Evolutionary conservation across 1,284 basidiomycete species (phyloP).

Genomic region (Irpex sp.): DNA sequence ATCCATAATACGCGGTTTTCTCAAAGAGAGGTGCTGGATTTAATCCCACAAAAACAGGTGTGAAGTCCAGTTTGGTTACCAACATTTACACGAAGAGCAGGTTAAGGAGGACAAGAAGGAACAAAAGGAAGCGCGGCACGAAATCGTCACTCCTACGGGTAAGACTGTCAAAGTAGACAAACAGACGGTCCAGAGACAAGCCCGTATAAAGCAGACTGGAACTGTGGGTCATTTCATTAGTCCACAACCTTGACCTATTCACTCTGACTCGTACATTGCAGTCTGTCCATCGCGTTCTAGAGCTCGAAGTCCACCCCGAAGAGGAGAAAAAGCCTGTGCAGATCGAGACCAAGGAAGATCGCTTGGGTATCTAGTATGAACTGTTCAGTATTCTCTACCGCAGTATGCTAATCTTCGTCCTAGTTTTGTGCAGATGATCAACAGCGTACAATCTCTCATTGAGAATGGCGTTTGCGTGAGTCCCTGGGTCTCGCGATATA

Average conservation of each 20-base stretch:
- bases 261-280: slow-evolving; percentile 17
- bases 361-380: slow-evolving; percentile 63
- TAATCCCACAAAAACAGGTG: slow-evolving; percentile 41
- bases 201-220: slow-evolving; percentile 46
- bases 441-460: slow-evolving; percentile 44
- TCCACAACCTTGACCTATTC: too few species aligned
- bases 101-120: slow-evolving; percentile 42
- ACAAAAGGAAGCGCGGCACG: slow-evolving; percentile 43
- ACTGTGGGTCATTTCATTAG: too few species aligned
- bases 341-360: slow-evolving; percentile 53
- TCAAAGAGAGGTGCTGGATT: not conserved
- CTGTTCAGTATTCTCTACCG: not conserved
- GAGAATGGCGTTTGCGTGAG: slow-evolving; percentile 43
- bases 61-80: slow-evolving; percentile 75
- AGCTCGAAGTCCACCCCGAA: slow-evolving; percentile 65
- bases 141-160: slow-evolving; percentile 58
- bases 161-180: slow-evolving; percentile 62
- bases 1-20: not conserved
- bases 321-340: slow-evolving; percentile 40
- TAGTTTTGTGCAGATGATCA: slow-evolving; percentile 63
- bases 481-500: not conserved
- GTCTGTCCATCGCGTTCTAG: slow-evolving; percentile 76
- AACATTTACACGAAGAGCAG: slow-evolving; percentile 43
- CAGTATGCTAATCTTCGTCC: not conserved
- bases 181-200: slow-evolving; percentile 49